Conservation (phyloP, 306 rosid species). For the Rubus idaeus region DNA sequence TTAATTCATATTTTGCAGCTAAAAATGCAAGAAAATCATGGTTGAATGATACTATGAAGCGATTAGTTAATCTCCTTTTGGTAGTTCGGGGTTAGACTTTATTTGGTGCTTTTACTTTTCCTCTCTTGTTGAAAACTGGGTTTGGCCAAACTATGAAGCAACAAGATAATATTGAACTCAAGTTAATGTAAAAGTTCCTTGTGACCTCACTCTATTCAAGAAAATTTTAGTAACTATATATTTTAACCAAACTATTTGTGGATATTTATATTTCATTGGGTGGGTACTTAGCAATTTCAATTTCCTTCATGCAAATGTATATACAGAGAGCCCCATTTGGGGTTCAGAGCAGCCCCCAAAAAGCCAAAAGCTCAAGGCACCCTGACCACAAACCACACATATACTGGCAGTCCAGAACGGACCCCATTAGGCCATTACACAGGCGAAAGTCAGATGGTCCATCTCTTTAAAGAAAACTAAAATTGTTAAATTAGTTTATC, state of each 20-base stretch:
- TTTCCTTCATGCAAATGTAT: background rate
- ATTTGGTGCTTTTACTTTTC: background rate
- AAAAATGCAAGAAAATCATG: background rate
- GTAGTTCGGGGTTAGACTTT: background rate
- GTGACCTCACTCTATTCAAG: background rate
- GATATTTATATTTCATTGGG: background rate
- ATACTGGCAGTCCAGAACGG: background rate
- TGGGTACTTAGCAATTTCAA: background rate
- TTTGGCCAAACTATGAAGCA: slow-evolving; percentile 1
- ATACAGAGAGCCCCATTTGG: background rate
- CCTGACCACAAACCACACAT: background rate
- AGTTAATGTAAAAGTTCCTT: background rate
- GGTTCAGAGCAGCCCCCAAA: background rate
- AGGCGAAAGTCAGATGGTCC: background rate
- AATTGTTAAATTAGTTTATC: background rate
- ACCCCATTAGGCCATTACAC: background rate
- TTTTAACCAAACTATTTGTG: background rate
- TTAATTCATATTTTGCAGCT: background rate
- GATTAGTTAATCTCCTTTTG: background rate
- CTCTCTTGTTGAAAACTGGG: background rate
- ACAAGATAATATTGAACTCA: background rate
- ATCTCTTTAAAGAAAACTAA: background rate
- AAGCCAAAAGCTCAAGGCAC: background rate
- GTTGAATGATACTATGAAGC: background rate
- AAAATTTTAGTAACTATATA: background rate